Evolutionary conservation across 139 green algal species (phyloP).

Genomic region (Chlorella sp.): DNA sequence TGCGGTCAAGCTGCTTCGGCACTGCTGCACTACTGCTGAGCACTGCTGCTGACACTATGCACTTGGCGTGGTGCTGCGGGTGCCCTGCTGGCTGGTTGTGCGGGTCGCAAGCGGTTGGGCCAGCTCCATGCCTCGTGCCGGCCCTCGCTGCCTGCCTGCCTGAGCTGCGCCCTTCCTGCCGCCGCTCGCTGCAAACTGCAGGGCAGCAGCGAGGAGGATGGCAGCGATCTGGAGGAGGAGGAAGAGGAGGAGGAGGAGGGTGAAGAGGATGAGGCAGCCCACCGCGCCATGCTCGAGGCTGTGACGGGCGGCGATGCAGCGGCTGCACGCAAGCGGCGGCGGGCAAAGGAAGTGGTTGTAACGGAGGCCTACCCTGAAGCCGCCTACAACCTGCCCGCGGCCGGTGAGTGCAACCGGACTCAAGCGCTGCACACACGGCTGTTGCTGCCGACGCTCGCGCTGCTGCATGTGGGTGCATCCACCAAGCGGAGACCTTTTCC

Average conservation of each 20-base stretch:
- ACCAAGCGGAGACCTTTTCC: conserved; percentile 46
- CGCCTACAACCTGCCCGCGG: conserved; percentile 72
- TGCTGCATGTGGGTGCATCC: no score
- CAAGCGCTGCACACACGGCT: no score
- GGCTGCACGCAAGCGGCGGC: background rate
- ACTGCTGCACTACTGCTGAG: no score
- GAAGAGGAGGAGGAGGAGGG: conserved; percentile 50
- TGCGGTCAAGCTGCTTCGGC: no score
- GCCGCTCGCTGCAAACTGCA: background rate
- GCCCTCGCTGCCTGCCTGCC: background rate
- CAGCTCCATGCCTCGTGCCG: no score
- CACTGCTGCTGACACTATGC: no score
- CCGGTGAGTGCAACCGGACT: conserved; percentile 35
- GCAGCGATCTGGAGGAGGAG: conserved; percentile 32
- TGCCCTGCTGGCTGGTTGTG: no score
- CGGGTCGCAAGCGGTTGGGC: no score
- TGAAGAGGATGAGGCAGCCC: conserved; percentile 30
- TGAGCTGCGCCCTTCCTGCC: background rate
- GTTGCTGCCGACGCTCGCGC: no score
- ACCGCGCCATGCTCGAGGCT: conserved; percentile 59
- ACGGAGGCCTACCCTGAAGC: conserved; percentile 81
- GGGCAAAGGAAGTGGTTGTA: conserved; percentile 48
- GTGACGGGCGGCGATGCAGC: conserved; percentile 38
- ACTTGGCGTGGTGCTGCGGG: no score
- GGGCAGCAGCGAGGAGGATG: conserved; percentile 16